These are phyloP conservation scores for Dothiorella sarmentorum DNA, from an alignment of 2,329 filamentous ascomycete species.

Conservation along the genomic window DNA sequence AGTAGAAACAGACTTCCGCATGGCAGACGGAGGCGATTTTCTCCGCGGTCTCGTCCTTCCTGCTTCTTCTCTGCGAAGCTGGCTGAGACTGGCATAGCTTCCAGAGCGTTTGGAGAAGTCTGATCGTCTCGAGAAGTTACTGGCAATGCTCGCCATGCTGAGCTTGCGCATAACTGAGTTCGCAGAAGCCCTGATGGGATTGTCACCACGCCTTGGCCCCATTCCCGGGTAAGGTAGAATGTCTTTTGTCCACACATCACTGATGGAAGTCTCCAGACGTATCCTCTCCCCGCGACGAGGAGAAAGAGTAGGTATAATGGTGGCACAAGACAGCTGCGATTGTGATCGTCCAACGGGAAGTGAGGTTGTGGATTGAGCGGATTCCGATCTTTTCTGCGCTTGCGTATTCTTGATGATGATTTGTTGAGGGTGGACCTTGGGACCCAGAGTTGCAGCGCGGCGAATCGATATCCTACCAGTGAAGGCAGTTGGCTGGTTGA, in stretches of 20 bases:
- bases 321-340: conserved; percentile 66
- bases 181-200: conserved; percentile 72
- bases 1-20: conserved; percentile 20
- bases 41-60: conserved; percentile 26
- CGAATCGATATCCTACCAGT: conserved; percentile 74
- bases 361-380: conserved; percentile 42
- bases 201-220: conserved; percentile 63
- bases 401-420: conserved; percentile 86
- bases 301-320: conserved; percentile 65
- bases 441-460: conserved; percentile 69
- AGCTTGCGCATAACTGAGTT: conserved; percentile 85
- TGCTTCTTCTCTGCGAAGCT: conserved; percentile 36
- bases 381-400: conserved; percentile 56
- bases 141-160: conserved; percentile 75
- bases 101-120: conserved; percentile 68
- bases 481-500: conserved; percentile 65
- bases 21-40: conserved; percentile 27
- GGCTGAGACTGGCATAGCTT: conserved; percentile 49
- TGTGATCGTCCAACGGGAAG: conserved; percentile 72
- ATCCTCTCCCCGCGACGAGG: conserved; percentile 73
- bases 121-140: conserved; percentile 57
- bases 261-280: conserved; percentile 68
- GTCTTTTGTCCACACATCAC: conserved; percentile 82
- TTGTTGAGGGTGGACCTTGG: conserved; percentile 65
- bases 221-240: conserved; percentile 80